Evolutionary conservation across 345 rosid species (phyloP), one percentile per base, ranked within the genome.

Genomic region (Kandelia obovata): DNA sequence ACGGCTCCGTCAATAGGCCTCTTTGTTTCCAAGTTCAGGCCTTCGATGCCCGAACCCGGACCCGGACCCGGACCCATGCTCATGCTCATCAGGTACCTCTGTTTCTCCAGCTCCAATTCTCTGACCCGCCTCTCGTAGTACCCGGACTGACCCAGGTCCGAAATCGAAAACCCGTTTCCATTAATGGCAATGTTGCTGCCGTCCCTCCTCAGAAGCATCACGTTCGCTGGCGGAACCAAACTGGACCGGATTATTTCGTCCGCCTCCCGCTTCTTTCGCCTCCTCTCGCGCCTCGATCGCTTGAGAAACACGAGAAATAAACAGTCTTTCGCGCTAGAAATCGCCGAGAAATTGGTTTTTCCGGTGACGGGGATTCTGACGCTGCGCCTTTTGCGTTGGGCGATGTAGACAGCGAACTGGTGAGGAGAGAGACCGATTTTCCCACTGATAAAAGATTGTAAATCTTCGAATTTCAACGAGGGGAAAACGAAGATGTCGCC

Each of bases 361-460:
- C 60, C 63, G 49, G 83, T 81, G 76, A 86, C 31, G 4, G 73
- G 82, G 6, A 71, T 26, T 47, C 68, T 79, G 17, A 64, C 51
- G 60, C 73, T 65, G 0, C 68, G 30, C 25, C 68, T 64, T 23
- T 62, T 47, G 5, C 39, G 7, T 70, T 80, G 70, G 2, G 64
- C 73, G 53, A 84, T 52, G 64, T 65, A 78, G 63, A 81, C 73
- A 2, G 83, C 64, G 72, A 84, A 74, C 53, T 87, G 89, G 69
- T 64, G 46, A 16, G 88, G 74, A 58, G 86, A 65, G 49, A 87
- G 69, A 0, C 83, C 87, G 49, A 87, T 79, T 58, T 35, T 69
- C 32, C 62, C 72, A 69, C 78, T 62, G 25, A 82, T 72, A 13
- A 74, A 32, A 19, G 79, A 71, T 31, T 73, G 83, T 34, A 80